These are phyloP conservation scores for Phytopythium chamaehyphon DNA, from an alignment of 352 stramenopile species.

Conservation along the genomic window DNA sequence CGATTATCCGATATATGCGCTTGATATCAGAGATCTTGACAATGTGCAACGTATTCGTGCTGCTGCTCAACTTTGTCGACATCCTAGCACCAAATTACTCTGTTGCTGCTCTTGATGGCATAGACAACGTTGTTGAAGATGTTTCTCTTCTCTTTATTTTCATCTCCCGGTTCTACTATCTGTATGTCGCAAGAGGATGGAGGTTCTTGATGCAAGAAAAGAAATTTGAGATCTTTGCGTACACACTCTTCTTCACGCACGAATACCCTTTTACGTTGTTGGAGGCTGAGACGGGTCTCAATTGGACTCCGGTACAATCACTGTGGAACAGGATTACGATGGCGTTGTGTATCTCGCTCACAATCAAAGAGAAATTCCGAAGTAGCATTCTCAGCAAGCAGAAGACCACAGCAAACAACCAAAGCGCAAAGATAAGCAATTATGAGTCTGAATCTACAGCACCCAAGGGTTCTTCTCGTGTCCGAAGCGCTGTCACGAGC, in stretches of 20 bases:
- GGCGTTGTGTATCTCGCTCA: slow-evolving; percentile 12
- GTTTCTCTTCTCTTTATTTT: slow-evolving; percentile 18
- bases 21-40: not conserved
- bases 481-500: too few relatives aligned
- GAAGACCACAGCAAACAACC: not conserved
- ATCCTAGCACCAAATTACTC: slow-evolving; percentile 1
- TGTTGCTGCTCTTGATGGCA: not conserved
- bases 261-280: slow-evolving; percentile 14
- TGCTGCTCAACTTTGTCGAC: slow-evolving; percentile 9
- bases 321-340: slow-evolving; percentile 12
- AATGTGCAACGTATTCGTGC: not conserved
- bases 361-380: slow-evolving; percentile 8
- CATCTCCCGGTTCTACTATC: slow-evolving; percentile 25
- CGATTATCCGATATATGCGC: too few relatives aligned
- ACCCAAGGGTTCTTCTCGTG: too few relatives aligned
- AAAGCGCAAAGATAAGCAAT: too few relatives aligned
- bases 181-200: slow-evolving; percentile 14
- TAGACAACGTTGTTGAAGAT: slow-evolving; percentile 18
- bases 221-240: slow-evolving; percentile 14
- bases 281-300: slow-evolving; percentile 5
- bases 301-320: slow-evolving; percentile 15
- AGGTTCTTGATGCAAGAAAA: slow-evolving; percentile 4
- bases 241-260: slow-evolving; percentile 12
- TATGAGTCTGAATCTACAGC: too few relatives aligned
- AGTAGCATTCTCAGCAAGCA: not conserved